Base-by-base conservation (phyloP, 805 yeast genomes). In the Saccharomycopsis capsularis region DNA sequence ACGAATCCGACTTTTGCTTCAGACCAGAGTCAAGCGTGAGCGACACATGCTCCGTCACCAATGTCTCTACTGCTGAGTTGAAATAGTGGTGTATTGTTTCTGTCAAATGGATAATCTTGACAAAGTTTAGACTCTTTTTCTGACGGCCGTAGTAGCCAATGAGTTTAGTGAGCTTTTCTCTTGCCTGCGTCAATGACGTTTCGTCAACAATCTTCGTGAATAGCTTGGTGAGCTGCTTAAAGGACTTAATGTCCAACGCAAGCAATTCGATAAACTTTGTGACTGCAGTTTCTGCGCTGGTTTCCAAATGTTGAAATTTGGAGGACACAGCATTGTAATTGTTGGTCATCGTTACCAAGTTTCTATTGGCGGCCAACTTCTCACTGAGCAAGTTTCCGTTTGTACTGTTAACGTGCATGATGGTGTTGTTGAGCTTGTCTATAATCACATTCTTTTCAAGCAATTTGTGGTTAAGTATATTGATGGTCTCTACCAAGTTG, bases 81-180 rank as follows among this genome's bases (percentile, higher is more conserved):
- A 49, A 49, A 40, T 49, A 49, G 18, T 29, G 44, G 24, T 49
- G 50, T 11, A 49, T 38, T 4, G 52, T 46, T 29, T 45, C 35
- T n/a, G 42, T 48, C 11, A 50, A 42, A 25, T 49, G 45, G 13
- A 40, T 6, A 21, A 49, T 49, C 25, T 49, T 49, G 6, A 45
- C 50, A 40, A 29, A 44, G 30, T 49, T 49, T 7, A 45, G 22
- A 11, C 4, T 7, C 13, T 40, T 42, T 13, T 40, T 42, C 13
- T 36, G 25, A 11, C 42, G 22, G n/a, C 35, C 25, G 30, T 40
- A 25, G 9, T 50, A 41, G 16, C 27, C 24, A 9, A n/a, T 23
- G 16, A 49, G 27, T 29, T 49, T 49, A 3, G 30, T 15, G 23
- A 49, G 22, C 22, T 49, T 49, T 15, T 43, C 41, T 6, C 32